Base-by-base conservation (phyloP, 2,329 filamentous ascomycete genomes). In the Hypomyces rosellus region DNA sequence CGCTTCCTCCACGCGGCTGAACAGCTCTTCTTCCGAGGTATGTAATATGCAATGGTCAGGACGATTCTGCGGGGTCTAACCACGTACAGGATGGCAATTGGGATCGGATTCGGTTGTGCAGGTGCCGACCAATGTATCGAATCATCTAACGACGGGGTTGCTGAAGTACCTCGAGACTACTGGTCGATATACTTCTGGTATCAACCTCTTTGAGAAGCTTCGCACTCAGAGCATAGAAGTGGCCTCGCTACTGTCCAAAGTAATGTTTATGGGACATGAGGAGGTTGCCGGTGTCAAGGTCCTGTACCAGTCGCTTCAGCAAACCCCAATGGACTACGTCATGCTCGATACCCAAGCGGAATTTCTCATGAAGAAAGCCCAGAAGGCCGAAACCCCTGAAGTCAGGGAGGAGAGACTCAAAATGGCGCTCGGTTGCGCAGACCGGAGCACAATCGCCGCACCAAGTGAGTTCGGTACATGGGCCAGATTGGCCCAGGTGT, bases 391-490 rank as follows among this genome's bases (percentile, higher is more conserved):
- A 4, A 74, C 72, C 1, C 70, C 78, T 1, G 78, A 82, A 43
- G 67, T 75, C 46, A 82, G 76, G 59, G 77, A 82, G 16, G 80
- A 84, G 59, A 84, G 92, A 54, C 76, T 91, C 20, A 87, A 87
- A 57, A 84, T 97, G 75, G 92, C 93, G 0, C 75, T 96, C 34
- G 90, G 92, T 55, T 95, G 93, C 61, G 93, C 93, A 5, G 95
- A 97, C 68, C 85, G 92, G 54, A 91, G 89, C 61, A 96, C 96
- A 12, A 88, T 96, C 48, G 92, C 92, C 22, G 93, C 93, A 1
- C 93, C 93, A 0, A 96, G 90, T 67, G 93, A 99, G 67, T 99
- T 99, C 63, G 88, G 89, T 48, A 97, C 93, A 1, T 99, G 93
- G 93, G 92, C 93, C 51, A 80, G 91, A 51, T 71, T 99, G 55